Evolutionary conservation across 495 filamentous ascomycete genomes (phyloP).

Genomic region (Bryoglossum gracile): DNA sequence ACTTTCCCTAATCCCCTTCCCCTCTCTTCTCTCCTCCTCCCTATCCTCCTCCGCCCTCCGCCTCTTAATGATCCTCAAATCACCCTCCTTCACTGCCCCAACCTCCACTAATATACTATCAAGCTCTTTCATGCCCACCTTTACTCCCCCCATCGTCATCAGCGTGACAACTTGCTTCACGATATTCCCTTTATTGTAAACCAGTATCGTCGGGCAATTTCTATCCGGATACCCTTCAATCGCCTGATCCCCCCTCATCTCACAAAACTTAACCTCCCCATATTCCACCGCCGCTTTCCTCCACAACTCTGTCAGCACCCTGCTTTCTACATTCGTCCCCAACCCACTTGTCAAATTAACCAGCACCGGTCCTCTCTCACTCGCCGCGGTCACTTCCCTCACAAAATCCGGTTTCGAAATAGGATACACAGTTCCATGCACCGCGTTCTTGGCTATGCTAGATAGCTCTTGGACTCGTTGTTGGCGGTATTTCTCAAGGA

Average conservation of each 20-base stretch:
- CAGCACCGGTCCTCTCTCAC: slow-evolving; percentile 61
- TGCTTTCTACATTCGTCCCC: slow-evolving; percentile 74
- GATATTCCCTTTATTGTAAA: slow-evolving; percentile 90
- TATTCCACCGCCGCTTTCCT: slow-evolving; percentile 71
- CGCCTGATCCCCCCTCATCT: slow-evolving; percentile 86
- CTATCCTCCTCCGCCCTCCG: slow-evolving; percentile 52
- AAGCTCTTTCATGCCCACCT: slow-evolving; percentile 56
- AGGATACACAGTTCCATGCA: slow-evolving; percentile 86
- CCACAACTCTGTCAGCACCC: slow-evolving; percentile 81
- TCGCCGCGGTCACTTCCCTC: slow-evolving; percentile 88
- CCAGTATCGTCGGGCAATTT: slow-evolving; percentile 89
- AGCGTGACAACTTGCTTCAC: slow-evolving; percentile 81
- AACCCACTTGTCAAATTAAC: slow-evolving; percentile 78
- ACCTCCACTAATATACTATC: slow-evolving; percentile 75
- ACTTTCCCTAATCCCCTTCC: slow-evolving; percentile 36
- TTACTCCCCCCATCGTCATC: slow-evolving; percentile 62
- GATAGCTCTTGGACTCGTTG: slow-evolving; percentile 77
- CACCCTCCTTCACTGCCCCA: slow-evolving; percentile 67
- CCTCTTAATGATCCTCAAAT: slow-evolving; percentile 67
- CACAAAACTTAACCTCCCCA: slow-evolving; percentile 94
- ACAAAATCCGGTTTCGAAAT: slow-evolving; percentile 90
- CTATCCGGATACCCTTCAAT: slow-evolving; percentile 94
- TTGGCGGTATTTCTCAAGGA: slow-evolving; percentile 78
- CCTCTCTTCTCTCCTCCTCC: slow-evolving; percentile 38
- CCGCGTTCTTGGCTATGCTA: slow-evolving; percentile 60